A percentile compares a stretch with the other conserved stretches of the same genome.
Conservation (phyloP, 441 rosid genomes). For the Hura crepitans region DNA sequence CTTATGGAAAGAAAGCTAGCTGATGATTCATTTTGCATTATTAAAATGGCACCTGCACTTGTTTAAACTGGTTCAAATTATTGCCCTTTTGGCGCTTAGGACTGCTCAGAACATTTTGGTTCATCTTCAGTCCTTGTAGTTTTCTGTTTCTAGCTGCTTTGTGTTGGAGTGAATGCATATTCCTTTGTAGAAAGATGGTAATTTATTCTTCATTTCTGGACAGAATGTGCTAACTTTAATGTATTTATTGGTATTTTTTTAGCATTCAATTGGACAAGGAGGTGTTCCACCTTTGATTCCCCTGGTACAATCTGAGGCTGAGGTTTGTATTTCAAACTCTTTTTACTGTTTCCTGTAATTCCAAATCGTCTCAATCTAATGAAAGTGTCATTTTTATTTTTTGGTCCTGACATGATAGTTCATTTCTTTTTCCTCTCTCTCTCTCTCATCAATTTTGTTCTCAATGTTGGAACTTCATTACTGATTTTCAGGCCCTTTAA, state of each 20-base stretch:
- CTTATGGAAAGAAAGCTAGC: too few species aligned
- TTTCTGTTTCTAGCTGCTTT: neutral
- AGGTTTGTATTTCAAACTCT: constrained; percentile 46
- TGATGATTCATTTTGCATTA: too few species aligned
- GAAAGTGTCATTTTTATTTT: neutral
- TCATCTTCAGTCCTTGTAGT: neutral
- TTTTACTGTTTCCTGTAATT: neutral
- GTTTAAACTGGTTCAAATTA: too few species aligned
- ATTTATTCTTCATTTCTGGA: constrained; percentile 6
- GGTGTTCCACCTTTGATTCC: constrained; percentile 91
- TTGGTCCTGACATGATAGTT: neutral
- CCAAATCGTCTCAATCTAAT: neutral
- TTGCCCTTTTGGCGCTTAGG: too few species aligned
- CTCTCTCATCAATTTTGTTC: neutral
- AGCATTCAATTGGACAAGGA: constrained; percentile 96
- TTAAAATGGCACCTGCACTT: too few species aligned
- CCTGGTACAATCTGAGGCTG: constrained; percentile 77
- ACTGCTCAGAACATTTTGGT: too few species aligned
- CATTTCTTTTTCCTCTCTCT: neutral
- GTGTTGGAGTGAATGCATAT: neutral
- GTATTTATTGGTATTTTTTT: constrained; percentile 20
- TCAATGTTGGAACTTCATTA: neutral
- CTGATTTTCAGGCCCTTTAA: neutral
- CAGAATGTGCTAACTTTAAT: constrained; percentile 16
- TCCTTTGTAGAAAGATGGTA: neutral